Conservation (phyloP, 2,329 filamentous ascomycete genomes). For the Alternaria arborescens region DNA sequence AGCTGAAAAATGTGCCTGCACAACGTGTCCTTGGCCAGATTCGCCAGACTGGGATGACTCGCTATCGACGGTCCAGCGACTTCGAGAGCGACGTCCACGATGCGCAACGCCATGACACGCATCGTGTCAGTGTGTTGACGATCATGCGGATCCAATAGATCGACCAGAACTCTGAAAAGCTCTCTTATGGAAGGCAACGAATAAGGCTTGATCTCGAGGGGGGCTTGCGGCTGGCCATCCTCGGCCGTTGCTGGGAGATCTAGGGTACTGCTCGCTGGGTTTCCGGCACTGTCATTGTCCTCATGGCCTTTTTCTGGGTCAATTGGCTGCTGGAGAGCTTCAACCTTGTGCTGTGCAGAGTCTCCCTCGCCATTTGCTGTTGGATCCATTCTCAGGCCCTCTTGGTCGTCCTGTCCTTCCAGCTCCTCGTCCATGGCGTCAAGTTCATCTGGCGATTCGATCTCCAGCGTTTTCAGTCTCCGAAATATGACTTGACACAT, state of each 20-base stretch:
- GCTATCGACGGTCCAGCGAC: slow-evolving; percentile 95
- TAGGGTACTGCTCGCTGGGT: slow-evolving; percentile 54
- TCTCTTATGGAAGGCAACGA: slow-evolving; percentile 94
- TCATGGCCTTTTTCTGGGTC: slow-evolving; percentile 46
- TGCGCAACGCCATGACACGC: slow-evolving; percentile 95
- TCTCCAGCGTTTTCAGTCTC: slow-evolving; percentile 85
- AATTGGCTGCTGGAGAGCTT: slow-evolving; percentile 45
- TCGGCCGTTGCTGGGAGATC: slow-evolving; percentile 53
- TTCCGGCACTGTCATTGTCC: slow-evolving; percentile 48
- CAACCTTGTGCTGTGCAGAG: slow-evolving; percentile 43
- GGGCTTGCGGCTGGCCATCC: slow-evolving; percentile 56
- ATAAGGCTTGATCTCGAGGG: slow-evolving; percentile 79
- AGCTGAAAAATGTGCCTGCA: slow-evolving; percentile 96
- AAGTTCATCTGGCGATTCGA: slow-evolving; percentile 73
- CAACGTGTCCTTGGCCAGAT: slow-evolving; percentile 88
- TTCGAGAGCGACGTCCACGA: slow-evolving; percentile 96
- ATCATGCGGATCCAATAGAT: slow-evolving; percentile 92
- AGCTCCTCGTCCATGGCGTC: slow-evolving; percentile 72
- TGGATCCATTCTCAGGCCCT: slow-evolving; percentile 84
- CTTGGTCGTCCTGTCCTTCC: slow-evolving; percentile 68
- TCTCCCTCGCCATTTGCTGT: slow-evolving; percentile 71
- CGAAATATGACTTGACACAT: slow-evolving; percentile 99
- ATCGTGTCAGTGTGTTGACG: slow-evolving; percentile 92
- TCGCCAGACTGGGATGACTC: slow-evolving; percentile 85
- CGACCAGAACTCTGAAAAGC: slow-evolving; percentile 90